Percentiles rank a stretch among this genome's conserved stretches.
phyloP scores from a whole-genome alignment of 805 yeast genomes.

The Pichia phayaonensis region DNA sequence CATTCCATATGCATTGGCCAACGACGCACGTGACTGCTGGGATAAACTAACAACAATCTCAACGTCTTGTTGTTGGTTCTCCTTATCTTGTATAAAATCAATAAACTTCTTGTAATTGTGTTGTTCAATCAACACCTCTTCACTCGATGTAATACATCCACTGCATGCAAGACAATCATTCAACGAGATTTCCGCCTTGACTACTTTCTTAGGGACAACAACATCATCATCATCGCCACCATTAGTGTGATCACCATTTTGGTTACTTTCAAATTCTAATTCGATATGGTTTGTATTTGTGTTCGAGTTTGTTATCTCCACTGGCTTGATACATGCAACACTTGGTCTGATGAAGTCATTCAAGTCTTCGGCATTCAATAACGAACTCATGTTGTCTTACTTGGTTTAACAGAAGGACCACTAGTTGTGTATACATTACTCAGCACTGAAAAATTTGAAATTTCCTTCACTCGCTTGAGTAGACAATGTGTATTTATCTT shows the following conservation, averaged over 20 bases:
- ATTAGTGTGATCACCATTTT: no score
- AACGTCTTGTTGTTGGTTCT: slow-evolving; percentile 24
- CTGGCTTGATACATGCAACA: slow-evolving; percentile 87
- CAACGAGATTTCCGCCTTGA: slow-evolving; percentile 80
- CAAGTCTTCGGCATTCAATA: slow-evolving; percentile 80
- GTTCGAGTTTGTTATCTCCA: slow-evolving; percentile 35
- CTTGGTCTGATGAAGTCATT: slow-evolving; percentile 95
- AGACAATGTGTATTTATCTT: background rate
- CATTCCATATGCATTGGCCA: slow-evolving; percentile 59
- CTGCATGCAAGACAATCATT: slow-evolving; percentile 95
- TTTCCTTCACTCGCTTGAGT: no score
- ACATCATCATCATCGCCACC: slow-evolving; percentile 43
- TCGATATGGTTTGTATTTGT: slow-evolving; percentile 10
- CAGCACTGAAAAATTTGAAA: background rate
- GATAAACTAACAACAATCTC: slow-evolving; percentile 65
- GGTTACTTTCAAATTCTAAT: slow-evolving; percentile 47
- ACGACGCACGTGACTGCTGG: slow-evolving; percentile 79
- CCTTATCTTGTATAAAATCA: slow-evolving; percentile 38
- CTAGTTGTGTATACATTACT: background rate
- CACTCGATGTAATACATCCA: slow-evolving; percentile 97
- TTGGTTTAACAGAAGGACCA: background rate
- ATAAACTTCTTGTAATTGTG: slow-evolving; percentile 81
- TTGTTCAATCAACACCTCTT: slow-evolving; percentile 82
- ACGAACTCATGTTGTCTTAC: slow-evolving; percentile 59
- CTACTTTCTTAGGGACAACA: slow-evolving; percentile 42